Evolutionary conservation across 208 protist genomes (phyloP).

Genomic region (Wallacemonas sp.): DNA sequence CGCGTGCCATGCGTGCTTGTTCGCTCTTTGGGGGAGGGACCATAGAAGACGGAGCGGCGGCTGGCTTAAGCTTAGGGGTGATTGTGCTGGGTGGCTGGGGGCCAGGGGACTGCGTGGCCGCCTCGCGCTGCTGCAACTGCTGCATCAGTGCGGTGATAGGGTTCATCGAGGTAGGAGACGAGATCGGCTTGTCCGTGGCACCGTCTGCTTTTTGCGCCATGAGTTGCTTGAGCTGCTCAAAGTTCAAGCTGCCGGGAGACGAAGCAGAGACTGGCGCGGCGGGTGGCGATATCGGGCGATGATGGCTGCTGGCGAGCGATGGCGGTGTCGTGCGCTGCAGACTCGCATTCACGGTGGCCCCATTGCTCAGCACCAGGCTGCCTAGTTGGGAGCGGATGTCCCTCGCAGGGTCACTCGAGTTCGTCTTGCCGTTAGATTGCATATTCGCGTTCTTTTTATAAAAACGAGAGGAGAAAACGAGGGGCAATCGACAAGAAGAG

Average conservation of each 20-base stretch:
- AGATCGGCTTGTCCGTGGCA: not conserved
- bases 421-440: not conserved
- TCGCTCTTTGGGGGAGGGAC: slow-evolving; percentile 13
- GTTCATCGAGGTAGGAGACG: slow-evolving; percentile 1
- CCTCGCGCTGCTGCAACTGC: slow-evolving; percentile 3
- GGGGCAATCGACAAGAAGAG: not conserved
- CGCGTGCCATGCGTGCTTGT: slow-evolving; percentile 15
- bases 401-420: not conserved
- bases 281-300: not conserved
- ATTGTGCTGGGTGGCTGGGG: not conserved
- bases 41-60: slow-evolving; percentile 14
- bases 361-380: slow-evolving; percentile 45
- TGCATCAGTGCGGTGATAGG: slow-evolving; percentile 8
- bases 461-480: slow-evolving; percentile 7
- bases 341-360: slow-evolving; percentile 25
- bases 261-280: not conserved
- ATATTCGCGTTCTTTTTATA: not conserved
- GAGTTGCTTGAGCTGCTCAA: slow-evolving; percentile 32
- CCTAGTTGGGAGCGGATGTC: slow-evolving; percentile 42
- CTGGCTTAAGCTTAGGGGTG: slow-evolving; percentile 5
- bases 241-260: slow-evolving; percentile 20
- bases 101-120: not conserved
- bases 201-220: slow-evolving; percentile 28
- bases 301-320: slow-evolving; percentile 7
- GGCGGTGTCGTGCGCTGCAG: slow-evolving; percentile 23